A percentile compares a stretch with the other conserved stretches of the same genome.
phyloP scores from a whole-genome alignment of 345 rosid genomes.

The rapeseed (Brassica napus) region DNA sequence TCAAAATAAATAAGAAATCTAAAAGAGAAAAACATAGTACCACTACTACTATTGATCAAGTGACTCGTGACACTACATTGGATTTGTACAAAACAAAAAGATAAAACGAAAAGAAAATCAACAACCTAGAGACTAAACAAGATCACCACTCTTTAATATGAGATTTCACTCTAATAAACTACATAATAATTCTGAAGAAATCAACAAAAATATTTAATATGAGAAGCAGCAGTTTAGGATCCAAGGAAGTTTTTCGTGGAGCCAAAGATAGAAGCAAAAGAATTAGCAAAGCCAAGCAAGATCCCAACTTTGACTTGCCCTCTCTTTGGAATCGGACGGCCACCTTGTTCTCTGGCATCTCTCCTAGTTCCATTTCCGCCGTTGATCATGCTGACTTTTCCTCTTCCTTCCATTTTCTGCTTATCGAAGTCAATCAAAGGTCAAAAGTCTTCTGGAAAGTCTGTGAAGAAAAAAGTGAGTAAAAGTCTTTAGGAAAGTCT shows the following conservation, averaged over 20 bases:
- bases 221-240: conserved; percentile 34
- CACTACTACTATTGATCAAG: not conserved
- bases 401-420: conserved; percentile 44
- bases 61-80: conserved; percentile 8
- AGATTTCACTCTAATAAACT: conserved; percentile 19
- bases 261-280: conserved; percentile 61
- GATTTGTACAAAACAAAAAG: conserved; percentile 15
- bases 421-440: conserved; percentile 9
- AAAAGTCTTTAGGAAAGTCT: not conserved
- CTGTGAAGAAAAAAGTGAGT: not conserved
- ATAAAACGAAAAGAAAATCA: conserved; percentile 12
- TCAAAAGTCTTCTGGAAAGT: not conserved
- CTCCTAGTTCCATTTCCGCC: conserved; percentile 39
- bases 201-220: not conserved
- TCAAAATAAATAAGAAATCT: not conserved
- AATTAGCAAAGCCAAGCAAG: conserved; percentile 53
- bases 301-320: conserved; percentile 75
- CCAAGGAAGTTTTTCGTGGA: conserved; percentile 22
- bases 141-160: conserved; percentile 5
- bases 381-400: conserved; percentile 30
- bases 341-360: conserved; percentile 15
- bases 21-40: not conserved
- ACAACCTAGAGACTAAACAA: conserved; percentile 24
- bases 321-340: conserved; percentile 75
- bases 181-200: not conserved